A percentile compares a stretch with the other conserved stretches of the same genome.
These are phyloP conservation scores for Laetiporus sulphureus DNA, from an alignment of 1,284 basidiomycete species.

Conservation along the genomic window DNA sequence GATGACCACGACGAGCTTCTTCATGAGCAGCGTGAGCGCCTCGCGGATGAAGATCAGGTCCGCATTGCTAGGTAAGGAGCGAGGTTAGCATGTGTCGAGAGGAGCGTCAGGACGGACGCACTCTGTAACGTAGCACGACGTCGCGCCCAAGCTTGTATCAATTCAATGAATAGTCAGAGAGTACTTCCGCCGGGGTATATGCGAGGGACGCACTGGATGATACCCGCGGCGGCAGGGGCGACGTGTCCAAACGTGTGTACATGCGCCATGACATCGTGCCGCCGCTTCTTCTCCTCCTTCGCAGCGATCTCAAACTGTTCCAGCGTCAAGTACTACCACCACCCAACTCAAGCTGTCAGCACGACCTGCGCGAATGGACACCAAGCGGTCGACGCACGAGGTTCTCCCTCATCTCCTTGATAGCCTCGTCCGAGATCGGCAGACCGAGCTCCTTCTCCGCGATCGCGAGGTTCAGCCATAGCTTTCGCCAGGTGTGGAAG, in stretches of 20 bases:
- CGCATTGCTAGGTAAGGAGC: conserved; percentile 62
- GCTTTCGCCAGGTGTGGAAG: conserved; percentile 93
- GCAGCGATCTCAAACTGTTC: conserved; percentile 92
- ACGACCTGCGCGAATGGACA: neutral
- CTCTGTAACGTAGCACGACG: conserved; percentile 99
- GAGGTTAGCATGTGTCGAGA: neutral
- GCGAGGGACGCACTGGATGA: conserved; percentile 78
- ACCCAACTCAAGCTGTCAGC: too few relatives aligned
- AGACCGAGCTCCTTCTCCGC: conserved; percentile 96
- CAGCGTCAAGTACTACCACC: conserved; percentile 73
- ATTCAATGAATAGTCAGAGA: conserved; percentile 4
- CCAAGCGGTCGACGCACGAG: conserved; percentile 48
- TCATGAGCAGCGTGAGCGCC: conserved; percentile 80
- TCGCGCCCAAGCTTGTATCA: conserved; percentile 83
- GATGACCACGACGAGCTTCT: conserved; percentile 87
- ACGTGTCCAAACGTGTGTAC: conserved; percentile 95
- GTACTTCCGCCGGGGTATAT: conserved; percentile 2
- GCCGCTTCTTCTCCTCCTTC: conserved; percentile 91
- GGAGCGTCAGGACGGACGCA: conserved; percentile 33
- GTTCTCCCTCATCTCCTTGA: conserved; percentile 91
- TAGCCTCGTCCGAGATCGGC: conserved; percentile 84
- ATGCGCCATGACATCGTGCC: conserved; percentile 99
- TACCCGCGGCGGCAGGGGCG: conserved; percentile 92
- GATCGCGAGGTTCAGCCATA: conserved; percentile 96
- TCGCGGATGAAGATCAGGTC: conserved; percentile 95